A percentile compares a stretch with the other conserved stretches of the same genome.
Evolutionary conservation across 2,329 filamentous ascomycete species (phyloP).

Genomic region (Botryosphaeria dothidea): DNA sequence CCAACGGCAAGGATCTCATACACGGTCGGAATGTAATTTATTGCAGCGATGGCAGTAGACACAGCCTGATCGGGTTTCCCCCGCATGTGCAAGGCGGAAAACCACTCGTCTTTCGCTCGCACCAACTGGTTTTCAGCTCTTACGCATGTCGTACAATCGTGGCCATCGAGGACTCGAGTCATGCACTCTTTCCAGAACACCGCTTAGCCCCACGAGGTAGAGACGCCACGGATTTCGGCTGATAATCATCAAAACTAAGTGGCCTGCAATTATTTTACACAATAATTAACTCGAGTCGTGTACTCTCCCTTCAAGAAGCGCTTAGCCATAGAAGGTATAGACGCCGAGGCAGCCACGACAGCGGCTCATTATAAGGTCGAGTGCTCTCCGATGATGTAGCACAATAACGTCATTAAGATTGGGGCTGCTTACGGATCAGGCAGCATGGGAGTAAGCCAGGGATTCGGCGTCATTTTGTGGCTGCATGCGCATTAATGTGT

Average conservation of each 20-base stretch:
- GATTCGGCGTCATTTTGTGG: too few species aligned
- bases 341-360: too few species aligned
- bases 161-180: background rate
- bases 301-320: background rate
- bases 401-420: too few species aligned
- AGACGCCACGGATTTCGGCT: background rate
- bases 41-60: background rate
- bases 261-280: too few species aligned
- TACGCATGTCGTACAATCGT: background rate
- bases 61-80: background rate
- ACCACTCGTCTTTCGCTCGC: too few species aligned
- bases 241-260: too few species aligned
- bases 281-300: background rate
- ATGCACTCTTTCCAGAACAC: background rate
- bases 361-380: background rate
- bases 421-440: background rate
- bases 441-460: background rate
- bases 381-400: background rate
- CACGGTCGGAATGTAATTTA: background rate
- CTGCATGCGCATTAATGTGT: too few species aligned
- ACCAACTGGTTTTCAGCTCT: background rate
- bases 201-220: background rate
- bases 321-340: background rate
- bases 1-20: background rate
- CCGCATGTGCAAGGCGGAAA: background rate